Evolutionary conservation across 2,329 filamentous ascomycete genomes (phyloP).

Genomic region (Rhexocercosporidium sp.): DNA sequence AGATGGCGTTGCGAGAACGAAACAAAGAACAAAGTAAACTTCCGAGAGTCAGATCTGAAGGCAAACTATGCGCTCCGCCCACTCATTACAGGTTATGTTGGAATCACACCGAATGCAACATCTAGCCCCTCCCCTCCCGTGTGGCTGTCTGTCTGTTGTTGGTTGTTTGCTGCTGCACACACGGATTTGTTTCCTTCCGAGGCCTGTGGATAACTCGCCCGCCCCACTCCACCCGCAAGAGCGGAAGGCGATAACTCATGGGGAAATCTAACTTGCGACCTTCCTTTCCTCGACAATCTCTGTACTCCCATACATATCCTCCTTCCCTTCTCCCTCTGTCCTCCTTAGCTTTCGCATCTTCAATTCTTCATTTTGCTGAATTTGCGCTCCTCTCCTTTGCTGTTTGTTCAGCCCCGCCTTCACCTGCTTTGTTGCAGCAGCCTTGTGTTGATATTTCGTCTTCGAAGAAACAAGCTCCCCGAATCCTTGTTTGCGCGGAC

Average conservation of each 20-base stretch:
- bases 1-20: not conserved
- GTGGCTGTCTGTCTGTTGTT: not conserved
- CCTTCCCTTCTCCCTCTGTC: not conserved
- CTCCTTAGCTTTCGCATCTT: not conserved
- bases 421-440: not conserved
- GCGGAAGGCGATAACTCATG: constrained; percentile 9
- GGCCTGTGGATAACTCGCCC: not conserved
- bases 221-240: not conserved
- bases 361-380: not conserved
- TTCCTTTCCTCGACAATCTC: not conserved
- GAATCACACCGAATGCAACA: not conserved
- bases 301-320: not conserved
- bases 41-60: too few species aligned
- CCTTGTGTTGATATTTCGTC: constrained; percentile 4
- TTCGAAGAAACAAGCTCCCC: not conserved
- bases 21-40: too few species aligned
- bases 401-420: not conserved
- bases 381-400: not conserved
- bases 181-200: constrained; percentile 4
- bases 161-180: not conserved
- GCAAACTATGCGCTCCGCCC: too few species aligned
- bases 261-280: constrained; percentile 12
- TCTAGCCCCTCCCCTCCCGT: not conserved
- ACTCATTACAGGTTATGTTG: too few species aligned
- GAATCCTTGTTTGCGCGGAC: not conserved